Evolutionary conservation across 2,329 filamentous ascomycete species (phyloP).

Genomic region (Drechslerella coelobrocha): DNA sequence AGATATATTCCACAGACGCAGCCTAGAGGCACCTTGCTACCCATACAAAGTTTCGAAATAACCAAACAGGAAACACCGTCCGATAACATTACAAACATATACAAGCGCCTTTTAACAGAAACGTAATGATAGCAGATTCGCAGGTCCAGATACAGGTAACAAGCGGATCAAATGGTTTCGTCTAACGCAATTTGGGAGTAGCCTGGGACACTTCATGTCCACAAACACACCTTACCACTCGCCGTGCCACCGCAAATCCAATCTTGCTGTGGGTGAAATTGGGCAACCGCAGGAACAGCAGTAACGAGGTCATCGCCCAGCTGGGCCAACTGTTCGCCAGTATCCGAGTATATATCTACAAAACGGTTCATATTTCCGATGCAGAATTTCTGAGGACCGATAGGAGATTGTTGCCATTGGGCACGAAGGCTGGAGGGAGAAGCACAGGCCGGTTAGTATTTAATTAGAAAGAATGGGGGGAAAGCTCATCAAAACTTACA

Average conservation of each 20-base stretch:
- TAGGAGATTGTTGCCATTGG: constrained; percentile 85
- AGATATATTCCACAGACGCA: not conserved
- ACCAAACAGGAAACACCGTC: too few relatives aligned
- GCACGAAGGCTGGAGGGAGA: constrained; percentile 68
- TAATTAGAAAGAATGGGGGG: not conserved
- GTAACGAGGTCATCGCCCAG: constrained; percentile 88
- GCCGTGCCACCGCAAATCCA: constrained; percentile 94
- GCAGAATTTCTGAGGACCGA: constrained; percentile 80
- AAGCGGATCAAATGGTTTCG: too few relatives aligned
- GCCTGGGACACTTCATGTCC: constrained; percentile 65
- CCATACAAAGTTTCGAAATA: too few relatives aligned
- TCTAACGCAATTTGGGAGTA: too few relatives aligned
- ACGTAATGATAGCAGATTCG: too few relatives aligned
- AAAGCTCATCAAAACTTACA: too few relatives aligned
- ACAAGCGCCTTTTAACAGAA: constrained; percentile 7
- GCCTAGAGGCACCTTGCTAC: too few relatives aligned
- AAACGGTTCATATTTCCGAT: constrained; percentile 99
- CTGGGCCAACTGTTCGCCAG: constrained; percentile 87
- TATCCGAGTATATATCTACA: constrained; percentile 83
- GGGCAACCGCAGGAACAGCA: constrained; percentile 88
- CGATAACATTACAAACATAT: constrained; percentile 15
- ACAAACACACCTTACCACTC: constrained; percentile 89
- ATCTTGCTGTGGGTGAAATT: constrained; percentile 84
- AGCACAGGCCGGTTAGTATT: not conserved
- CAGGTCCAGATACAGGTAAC: too few relatives aligned